Evolutionary conservation across 192 early-diverging fungal species (phyloP).

Genomic region (Coemansia sp.): DNA sequence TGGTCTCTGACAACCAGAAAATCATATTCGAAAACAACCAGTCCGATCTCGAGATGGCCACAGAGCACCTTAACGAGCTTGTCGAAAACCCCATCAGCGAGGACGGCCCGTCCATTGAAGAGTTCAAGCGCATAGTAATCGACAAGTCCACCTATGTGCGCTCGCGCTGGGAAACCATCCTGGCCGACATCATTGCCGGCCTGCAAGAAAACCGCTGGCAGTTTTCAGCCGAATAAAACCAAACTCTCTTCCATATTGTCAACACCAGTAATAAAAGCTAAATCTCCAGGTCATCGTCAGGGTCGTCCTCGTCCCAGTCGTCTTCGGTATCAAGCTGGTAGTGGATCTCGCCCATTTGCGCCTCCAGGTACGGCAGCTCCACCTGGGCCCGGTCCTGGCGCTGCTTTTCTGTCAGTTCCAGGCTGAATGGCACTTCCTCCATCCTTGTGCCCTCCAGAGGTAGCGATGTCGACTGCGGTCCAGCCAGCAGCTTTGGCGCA

Average conservation of each 20-base stretch:
- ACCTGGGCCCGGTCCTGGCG: conserved; percentile 67
- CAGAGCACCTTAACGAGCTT: conserved; percentile 88
- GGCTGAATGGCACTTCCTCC: conserved; percentile 78
- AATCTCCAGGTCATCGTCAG: conserved; percentile 87
- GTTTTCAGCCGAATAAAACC: conserved; percentile 52
- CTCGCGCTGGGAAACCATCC: conserved; percentile 78
- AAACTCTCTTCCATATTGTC: not conserved
- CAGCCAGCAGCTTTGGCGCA: not conserved
- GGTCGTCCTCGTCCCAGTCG: conserved; percentile 90
- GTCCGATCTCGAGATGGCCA: conserved; percentile 95
- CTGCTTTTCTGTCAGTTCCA: conserved; percentile 81
- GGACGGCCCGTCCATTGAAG: conserved; percentile 61
- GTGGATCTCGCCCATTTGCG: conserved; percentile 56
- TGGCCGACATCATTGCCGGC: conserved; percentile 88
- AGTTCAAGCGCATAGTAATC: conserved; percentile 81
- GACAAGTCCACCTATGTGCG: conserved; percentile 95
- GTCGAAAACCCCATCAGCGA: conserved; percentile 81
- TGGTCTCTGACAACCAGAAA: conserved; percentile 80
- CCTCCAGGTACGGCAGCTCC: conserved; percentile 78
- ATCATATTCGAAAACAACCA: conserved; percentile 98
- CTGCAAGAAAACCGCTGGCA: conserved; percentile 80
- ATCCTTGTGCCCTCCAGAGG: not conserved
- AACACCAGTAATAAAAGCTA: conserved; percentile 27
- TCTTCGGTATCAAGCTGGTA: conserved; percentile 85
- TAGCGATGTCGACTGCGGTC: not conserved